Conservation (phyloP, 371 early-diverging fungal species). For the Dinochytrium kinnereticum region DNA sequence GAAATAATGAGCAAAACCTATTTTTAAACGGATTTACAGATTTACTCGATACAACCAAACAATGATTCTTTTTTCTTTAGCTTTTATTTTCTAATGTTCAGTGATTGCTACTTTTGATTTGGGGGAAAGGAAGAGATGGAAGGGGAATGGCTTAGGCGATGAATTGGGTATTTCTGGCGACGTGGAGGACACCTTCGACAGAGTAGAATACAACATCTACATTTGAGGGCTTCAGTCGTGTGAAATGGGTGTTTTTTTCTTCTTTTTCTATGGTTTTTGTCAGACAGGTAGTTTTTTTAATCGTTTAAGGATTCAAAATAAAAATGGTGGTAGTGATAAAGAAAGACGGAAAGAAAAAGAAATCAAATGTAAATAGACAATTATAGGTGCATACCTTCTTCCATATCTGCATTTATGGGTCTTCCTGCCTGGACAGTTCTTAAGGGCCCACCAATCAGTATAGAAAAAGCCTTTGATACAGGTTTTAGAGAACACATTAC, state of each 20-base stretch:
- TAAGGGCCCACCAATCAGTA: constrained; percentile 45
- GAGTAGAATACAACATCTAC: constrained; percentile 41
- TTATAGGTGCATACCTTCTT: no score
- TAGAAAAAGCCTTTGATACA: constrained; percentile 38
- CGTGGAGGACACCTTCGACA: constrained; percentile 37
- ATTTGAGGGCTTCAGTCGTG: constrained; percentile 15
- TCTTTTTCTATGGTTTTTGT: neutral
- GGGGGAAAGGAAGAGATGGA: neutral
- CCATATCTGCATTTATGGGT: no score
- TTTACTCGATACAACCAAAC: no score
- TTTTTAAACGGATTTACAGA: no score
- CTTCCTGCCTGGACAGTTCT: constrained; percentile 23
- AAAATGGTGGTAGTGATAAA: neutral
- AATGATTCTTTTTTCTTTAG: no score
- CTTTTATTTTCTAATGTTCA: no score
- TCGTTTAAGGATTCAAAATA: neutral
- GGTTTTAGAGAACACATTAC: neutral
- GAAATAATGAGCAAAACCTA: no score
- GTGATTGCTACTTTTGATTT: no score
- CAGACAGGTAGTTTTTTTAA: neutral
- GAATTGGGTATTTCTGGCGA: constrained; percentile 24
- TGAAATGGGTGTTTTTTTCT: neutral
- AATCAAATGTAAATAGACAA: no score
- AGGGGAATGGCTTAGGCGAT: neutral
- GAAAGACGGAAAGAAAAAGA: no score